Percentiles rank a stretch among this genome's conserved stretches.
Evolutionary conservation across 768 basidiomycete species (phyloP).

Genomic region (Lanmaoa pseudosensibilis): DNA sequence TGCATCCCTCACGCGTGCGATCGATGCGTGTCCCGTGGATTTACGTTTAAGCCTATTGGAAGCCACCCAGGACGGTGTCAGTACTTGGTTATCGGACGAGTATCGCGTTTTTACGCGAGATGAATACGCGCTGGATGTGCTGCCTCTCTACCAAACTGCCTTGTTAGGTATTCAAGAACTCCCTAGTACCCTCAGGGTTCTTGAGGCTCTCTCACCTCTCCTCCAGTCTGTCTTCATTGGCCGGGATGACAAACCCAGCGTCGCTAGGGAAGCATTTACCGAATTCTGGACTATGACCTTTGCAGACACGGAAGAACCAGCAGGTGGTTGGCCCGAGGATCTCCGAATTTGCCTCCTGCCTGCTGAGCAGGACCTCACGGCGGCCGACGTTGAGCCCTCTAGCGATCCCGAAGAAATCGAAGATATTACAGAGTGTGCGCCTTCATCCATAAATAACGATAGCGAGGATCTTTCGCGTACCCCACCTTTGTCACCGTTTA

Average conservation of each 20-base stretch:
- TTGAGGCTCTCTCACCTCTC: slow-evolving; percentile 50
- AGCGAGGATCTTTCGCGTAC: slow-evolving; percentile 11
- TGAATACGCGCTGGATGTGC: slow-evolving; percentile 59
- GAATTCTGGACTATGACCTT: slow-evolving; percentile 63
- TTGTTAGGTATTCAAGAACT: slow-evolving; percentile 52
- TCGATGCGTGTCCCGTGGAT: slow-evolving; percentile 57
- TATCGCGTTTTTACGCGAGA: slow-evolving; percentile 46
- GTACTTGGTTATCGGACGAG: slow-evolving; percentile 67
- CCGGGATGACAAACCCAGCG: slow-evolving; percentile 45
- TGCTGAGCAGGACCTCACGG: neutral
- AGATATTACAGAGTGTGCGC: slow-evolving; percentile 7
- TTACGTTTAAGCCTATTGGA: slow-evolving; percentile 48
- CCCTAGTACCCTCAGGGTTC: slow-evolving; percentile 37
- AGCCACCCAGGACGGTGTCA: slow-evolving; percentile 51
- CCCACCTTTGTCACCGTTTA: slow-evolving; percentile 6
- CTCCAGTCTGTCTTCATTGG: slow-evolving; percentile 60
- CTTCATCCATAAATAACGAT: slow-evolving; percentile 1
- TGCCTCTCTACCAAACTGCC: slow-evolving; percentile 62
- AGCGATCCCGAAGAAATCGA: slow-evolving; percentile 27
- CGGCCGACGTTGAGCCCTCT: slow-evolving; percentile 21
- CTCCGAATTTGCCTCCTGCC: slow-evolving; percentile 38
- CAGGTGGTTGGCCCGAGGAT: slow-evolving; percentile 53
- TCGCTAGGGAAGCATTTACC: slow-evolving; percentile 51
- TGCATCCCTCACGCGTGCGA: slow-evolving; percentile 49
- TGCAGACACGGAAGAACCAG: slow-evolving; percentile 40